These are phyloP conservation scores for Nyssa sinensis DNA, from an alignment of 148 eudicot species.

Conservation along the genomic window DNA sequence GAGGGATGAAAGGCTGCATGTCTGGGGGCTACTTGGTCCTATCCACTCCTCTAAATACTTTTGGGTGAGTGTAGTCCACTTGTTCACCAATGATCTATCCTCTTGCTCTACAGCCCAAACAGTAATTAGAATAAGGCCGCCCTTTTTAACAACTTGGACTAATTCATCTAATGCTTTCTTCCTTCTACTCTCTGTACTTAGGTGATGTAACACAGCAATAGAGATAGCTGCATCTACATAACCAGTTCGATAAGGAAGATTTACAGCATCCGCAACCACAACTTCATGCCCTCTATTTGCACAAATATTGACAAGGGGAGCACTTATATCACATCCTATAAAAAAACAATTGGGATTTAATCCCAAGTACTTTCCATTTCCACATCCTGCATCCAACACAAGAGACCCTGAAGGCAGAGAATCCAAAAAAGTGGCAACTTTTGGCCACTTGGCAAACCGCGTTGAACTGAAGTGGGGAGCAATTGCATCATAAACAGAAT, in stretches of 20 bases:
- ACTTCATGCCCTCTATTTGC: conserved; percentile 83
- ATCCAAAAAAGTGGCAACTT: conserved; percentile 74
- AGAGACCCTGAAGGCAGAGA: conserved; percentile 78
- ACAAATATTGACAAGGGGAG: conserved; percentile 71
- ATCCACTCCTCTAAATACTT: conserved; percentile 91
- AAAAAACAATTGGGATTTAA: conserved; percentile 67
- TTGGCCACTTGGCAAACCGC: conserved; percentile 98
- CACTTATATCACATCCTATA: conserved; percentile 88
- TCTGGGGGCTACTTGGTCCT: conserved; percentile 77
- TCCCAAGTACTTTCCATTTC: conserved; percentile 95
- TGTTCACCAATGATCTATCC: conserved; percentile 60
- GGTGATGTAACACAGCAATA: conserved; percentile 92
- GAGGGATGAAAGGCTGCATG: conserved; percentile 43
- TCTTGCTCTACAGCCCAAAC: conserved; percentile 99
- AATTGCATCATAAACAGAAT: conserved; percentile 93
- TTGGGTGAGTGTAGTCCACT: conserved; percentile 85
- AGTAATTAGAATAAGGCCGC: conserved; percentile 81
- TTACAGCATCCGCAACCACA: conserved; percentile 91
- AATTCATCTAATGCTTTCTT: conserved; percentile 87
- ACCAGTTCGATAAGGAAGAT: conserved; percentile 73
- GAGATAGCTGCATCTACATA: conserved; percentile 94
- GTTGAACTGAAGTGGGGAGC: conserved; percentile 97
- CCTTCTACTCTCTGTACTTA: conserved; percentile 77
- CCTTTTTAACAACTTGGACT: conserved; percentile 74
- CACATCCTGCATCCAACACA: conserved; percentile 91